phyloP scores from a whole-genome alignment of 2,329 filamentous ascomycete genomes.

The Epichloe coenophiala region DNA sequence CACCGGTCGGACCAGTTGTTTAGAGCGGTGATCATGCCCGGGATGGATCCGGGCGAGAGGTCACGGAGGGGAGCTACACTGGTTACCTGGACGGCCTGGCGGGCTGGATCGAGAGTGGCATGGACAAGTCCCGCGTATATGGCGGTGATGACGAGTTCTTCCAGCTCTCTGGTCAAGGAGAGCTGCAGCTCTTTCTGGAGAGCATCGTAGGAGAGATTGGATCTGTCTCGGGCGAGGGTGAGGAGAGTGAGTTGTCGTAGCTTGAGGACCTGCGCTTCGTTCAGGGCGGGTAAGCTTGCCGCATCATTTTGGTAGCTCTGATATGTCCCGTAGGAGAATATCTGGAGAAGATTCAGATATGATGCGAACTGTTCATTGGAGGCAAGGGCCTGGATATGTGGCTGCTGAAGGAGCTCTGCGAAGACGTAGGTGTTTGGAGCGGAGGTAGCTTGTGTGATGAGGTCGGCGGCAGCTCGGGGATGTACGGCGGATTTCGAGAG shows the following conservation, averaged over 20 bases:
- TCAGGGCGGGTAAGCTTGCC: constrained; percentile 52
- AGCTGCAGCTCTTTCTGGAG: constrained; percentile 58
- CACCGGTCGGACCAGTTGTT: constrained; percentile 70
- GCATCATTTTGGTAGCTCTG: constrained; percentile 44
- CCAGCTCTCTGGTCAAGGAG: constrained; percentile 53
- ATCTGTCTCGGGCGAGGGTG: constrained; percentile 56
- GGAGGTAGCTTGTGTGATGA: constrained; percentile 81
- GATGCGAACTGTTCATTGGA: constrained; percentile 44
- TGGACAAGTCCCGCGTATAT: constrained; percentile 76
- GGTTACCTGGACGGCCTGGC: constrained; percentile 61
- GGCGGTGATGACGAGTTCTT: constrained; percentile 73
- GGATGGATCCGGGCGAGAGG: constrained; percentile 59
- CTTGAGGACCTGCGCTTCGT: constrained; percentile 62
- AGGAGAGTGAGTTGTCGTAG: constrained; percentile 84
- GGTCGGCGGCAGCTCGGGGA: constrained; percentile 70
- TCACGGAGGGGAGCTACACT: constrained; percentile 81
- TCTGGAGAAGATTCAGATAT: constrained; percentile 61
- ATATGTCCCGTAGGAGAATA: constrained; percentile 91
- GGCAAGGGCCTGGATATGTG: constrained; percentile 63
- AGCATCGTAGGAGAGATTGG: constrained; percentile 57
- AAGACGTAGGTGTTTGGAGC: constrained; percentile 85
- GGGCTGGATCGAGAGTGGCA: constrained; percentile 70
- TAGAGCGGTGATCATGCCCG: constrained; percentile 53
- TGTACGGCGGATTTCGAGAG: constrained; percentile 78
- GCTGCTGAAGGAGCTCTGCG: constrained; percentile 73